These are phyloP conservation scores for Juncus inflexus DNA, from an alignment of 176 grass and related monocot species.

Conservation along the genomic window DNA sequence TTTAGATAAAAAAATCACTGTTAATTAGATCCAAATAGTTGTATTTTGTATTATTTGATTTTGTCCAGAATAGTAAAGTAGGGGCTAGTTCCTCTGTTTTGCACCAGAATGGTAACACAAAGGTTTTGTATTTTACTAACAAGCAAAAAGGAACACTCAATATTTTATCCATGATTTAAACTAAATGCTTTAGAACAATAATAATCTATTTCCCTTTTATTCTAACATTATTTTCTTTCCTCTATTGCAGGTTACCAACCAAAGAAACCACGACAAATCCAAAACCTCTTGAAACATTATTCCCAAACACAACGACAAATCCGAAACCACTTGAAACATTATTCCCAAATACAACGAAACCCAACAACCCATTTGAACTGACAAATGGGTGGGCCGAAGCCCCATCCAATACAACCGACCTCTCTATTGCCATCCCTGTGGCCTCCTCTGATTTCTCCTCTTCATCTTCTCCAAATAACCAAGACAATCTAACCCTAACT, in stretches of 20 bases:
- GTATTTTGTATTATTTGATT: too few species aligned
- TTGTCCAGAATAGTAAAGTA: too few species aligned
- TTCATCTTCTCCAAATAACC: constrained; percentile 36
- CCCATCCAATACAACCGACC: constrained; percentile 29
- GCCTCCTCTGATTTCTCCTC: constrained; percentile 47
- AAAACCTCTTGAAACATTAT: constrained; percentile 15
- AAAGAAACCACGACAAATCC: constrained; percentile 34
- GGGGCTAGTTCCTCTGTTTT: too few species aligned
- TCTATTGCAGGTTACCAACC: constrained; percentile 43
- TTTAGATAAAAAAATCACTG: too few species aligned
- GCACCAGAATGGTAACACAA: too few species aligned
- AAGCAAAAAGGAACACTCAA: too few species aligned
- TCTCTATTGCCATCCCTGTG: constrained; percentile 40
- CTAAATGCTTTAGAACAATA: too few species aligned
- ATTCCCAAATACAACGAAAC: constrained; percentile 19
- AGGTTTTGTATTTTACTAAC: too few species aligned
- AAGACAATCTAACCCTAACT: constrained; percentile 31
- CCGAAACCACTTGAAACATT: constrained; percentile 19
- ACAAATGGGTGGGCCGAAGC: constrained; percentile 15
- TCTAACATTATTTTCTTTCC: background rate
- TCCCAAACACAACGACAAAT: constrained; percentile 27
- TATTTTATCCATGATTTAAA: too few species aligned
- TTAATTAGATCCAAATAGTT: too few species aligned
- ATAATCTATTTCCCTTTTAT: background rate
- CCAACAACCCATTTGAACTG: constrained; percentile 26